Conservation (phyloP, 2,329 filamentous ascomycete species). For the Alternaria arbusti region DNA sequence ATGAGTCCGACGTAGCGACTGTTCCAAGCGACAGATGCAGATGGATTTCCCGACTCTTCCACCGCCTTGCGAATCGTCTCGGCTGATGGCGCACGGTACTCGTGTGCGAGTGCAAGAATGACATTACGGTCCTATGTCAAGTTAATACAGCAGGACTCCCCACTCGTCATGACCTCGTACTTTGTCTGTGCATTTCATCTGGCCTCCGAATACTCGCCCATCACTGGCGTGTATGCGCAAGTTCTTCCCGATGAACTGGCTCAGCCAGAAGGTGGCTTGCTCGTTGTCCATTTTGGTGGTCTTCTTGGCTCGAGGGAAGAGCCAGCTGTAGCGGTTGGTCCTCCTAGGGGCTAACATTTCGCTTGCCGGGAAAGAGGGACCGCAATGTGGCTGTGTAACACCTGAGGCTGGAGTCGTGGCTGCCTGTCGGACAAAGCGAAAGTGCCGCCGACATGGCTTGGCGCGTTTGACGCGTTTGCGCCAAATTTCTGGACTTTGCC, state of each 20-base stretch:
- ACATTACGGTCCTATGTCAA: slow-evolving; percentile 78
- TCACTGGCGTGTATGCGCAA: slow-evolving; percentile 82
- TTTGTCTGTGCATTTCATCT: slow-evolving; percentile 93
- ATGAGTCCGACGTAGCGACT: slow-evolving; percentile 88
- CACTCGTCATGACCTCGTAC: slow-evolving; percentile 57
- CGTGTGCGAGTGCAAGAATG: slow-evolving; percentile 83
- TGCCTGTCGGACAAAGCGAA: slow-evolving; percentile 2
- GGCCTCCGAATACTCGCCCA: slow-evolving; percentile 84
- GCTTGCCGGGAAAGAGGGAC: slow-evolving; percentile 14
- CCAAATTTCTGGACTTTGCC: slow-evolving; percentile 20
- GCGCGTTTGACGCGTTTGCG: slow-evolving; percentile 35
- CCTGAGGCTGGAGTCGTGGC: slow-evolving; percentile 12
- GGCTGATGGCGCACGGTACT: slow-evolving; percentile 76
- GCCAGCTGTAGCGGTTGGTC: slow-evolving; percentile 23
- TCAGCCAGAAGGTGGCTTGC: slow-evolving; percentile 63
- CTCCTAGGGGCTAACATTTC: slow-evolving; percentile 13
- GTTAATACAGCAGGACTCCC: background rate
- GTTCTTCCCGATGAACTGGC: slow-evolving; percentile 75
- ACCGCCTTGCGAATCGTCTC: slow-evolving; percentile 51
- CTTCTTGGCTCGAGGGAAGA: slow-evolving; percentile 23
- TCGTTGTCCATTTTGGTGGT: slow-evolving; percentile 55
- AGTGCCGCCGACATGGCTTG: slow-evolving; percentile 23
- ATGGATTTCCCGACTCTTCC: slow-evolving; percentile 50
- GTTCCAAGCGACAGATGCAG: slow-evolving; percentile 70
- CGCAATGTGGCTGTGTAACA: slow-evolving; percentile 20